Evolutionary conservation across 306 rosid genomes (phyloP), one percentile per base, ranked within the genome.

Genomic region (Begonia loranthoides): DNA sequence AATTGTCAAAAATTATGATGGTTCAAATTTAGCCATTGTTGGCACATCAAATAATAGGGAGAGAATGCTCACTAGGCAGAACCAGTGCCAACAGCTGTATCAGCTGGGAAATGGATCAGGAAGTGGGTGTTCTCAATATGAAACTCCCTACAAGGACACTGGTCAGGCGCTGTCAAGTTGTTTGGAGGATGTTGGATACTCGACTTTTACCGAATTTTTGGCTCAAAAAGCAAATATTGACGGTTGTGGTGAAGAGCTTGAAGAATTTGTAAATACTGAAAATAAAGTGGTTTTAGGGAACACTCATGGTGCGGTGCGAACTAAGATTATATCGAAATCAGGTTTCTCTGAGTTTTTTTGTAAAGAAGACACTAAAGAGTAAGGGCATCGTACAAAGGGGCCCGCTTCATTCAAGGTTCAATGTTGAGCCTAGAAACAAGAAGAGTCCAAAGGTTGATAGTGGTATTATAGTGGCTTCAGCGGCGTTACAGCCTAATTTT

Each of bases 321-420:
- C 95, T 43, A 89, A 85, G 73, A 80, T 84, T 13, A 58, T 84
- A 63, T 84, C 95, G 33, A 82, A 80, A 68, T 78, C 95, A 9
- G 89, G 95, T n/a, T 87, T 82, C 69, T 76, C 95, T 40, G 90
- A 89, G 64, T 79, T 63, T 72, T n/a, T 82, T 82, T 67, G 75
- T 82, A 21, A 89, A 89, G 64, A 75, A 50, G 66, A 75, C 95
- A 6, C 58, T 89, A 71, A 79, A 76, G 74, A 87, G 90, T 49
- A 89, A 89, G 77, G 97, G 97, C 17, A 57, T 78, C 50, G 54
- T 84, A 45, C 62, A 50, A 52, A 84, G 70, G 64, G 83, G 75
- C 51, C 76, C 88, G 22, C 47, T 69, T 39, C 58, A 34, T 47
- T 76, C 63, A 58, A 63, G 58, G 33, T 24, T 62, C 45, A 52